Percentiles rank a stretch among this genome's conserved stretches.
These are phyloP conservation scores for Suillus cothurnatus DNA, from an alignment of 768 basidiomycete genomes.

Conservation along the genomic window DNA sequence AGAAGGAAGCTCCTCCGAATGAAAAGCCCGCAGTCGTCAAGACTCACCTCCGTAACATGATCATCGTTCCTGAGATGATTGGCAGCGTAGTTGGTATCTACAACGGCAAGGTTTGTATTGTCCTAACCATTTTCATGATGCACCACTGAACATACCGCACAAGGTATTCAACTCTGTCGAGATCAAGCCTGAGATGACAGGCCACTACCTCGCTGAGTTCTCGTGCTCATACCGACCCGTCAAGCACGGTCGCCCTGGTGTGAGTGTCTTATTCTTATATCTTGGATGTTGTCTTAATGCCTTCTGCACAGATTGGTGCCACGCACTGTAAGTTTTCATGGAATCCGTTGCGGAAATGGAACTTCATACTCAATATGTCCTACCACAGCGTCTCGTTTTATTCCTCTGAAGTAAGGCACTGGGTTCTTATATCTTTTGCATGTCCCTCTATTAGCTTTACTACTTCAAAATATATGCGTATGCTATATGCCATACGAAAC, in stretches of 20 bases:
- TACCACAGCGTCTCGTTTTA: slow-evolving; percentile 74
- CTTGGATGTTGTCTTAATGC: slow-evolving; percentile 16
- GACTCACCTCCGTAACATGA: slow-evolving; percentile 99
- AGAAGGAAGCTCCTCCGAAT: slow-evolving; percentile 99
- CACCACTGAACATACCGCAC: slow-evolving; percentile 2
- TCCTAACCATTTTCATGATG: not conserved
- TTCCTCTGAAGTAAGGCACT: slow-evolving; percentile 89
- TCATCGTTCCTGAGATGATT: slow-evolving; percentile 99
- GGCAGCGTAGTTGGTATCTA: slow-evolving; percentile 98
- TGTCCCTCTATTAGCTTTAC: slow-evolving; percentile 27
- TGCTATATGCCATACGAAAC: slow-evolving; percentile 39
- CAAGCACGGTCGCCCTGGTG: slow-evolving; percentile 99
- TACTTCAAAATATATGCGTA: slow-evolving; percentile 33
- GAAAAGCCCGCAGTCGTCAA: slow-evolving; percentile 99
- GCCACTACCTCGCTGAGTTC: slow-evolving; percentile 98
- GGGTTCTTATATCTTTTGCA: slow-evolving; percentile 23
- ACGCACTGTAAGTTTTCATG: slow-evolving; percentile 69
- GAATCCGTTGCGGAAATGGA: not conserved
- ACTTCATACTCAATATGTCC: not conserved
- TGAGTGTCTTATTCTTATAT: slow-evolving; percentile 45
- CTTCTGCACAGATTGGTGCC: slow-evolving; percentile 69
- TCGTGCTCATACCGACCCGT: slow-evolving; percentile 98
- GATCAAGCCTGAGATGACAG: slow-evolving; percentile 99
- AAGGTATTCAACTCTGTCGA: slow-evolving; percentile 95
- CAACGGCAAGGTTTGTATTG: slow-evolving; percentile 81